Evolutionary conservation across 2,329 filamentous ascomycete genomes (phyloP).

Genomic region (Fusarium torreyae): DNA sequence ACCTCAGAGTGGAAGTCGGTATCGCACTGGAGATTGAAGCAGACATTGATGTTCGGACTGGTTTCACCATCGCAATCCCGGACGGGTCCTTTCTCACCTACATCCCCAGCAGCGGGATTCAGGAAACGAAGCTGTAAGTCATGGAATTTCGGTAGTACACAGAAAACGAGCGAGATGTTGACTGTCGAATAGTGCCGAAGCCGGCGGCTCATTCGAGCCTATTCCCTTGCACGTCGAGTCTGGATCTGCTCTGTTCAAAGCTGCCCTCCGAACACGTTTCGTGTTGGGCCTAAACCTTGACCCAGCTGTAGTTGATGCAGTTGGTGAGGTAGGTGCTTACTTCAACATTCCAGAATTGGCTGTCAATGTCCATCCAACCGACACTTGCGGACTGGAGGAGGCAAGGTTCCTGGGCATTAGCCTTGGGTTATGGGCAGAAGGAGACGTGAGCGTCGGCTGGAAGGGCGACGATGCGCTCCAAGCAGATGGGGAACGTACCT

Average conservation of each 20-base stretch:
- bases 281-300: neutral
- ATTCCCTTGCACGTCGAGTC: neutral
- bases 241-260: constrained; percentile 2
- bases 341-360: neutral
- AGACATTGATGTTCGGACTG: neutral
- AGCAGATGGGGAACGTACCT: neutral
- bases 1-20: neutral
- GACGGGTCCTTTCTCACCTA: neutral
- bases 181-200: neutral
- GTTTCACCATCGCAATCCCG: neutral
- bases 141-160: no score
- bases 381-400: neutral
- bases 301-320: neutral
- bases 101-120: neutral
- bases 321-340: neutral
- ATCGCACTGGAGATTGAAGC: neutral
- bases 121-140: neutral
- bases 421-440: neutral
- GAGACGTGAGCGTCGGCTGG: neutral
- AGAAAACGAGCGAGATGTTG: neutral
- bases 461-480: neutral
- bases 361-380: neutral
- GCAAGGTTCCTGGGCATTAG: neutral
- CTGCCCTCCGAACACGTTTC: neutral
- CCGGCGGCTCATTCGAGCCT: neutral